A percentile compares a stretch with the other conserved stretches of the same genome.
Conservation (phyloP, 2,329 filamentous ascomycete genomes). For the Diaporthe batatas region DNA sequence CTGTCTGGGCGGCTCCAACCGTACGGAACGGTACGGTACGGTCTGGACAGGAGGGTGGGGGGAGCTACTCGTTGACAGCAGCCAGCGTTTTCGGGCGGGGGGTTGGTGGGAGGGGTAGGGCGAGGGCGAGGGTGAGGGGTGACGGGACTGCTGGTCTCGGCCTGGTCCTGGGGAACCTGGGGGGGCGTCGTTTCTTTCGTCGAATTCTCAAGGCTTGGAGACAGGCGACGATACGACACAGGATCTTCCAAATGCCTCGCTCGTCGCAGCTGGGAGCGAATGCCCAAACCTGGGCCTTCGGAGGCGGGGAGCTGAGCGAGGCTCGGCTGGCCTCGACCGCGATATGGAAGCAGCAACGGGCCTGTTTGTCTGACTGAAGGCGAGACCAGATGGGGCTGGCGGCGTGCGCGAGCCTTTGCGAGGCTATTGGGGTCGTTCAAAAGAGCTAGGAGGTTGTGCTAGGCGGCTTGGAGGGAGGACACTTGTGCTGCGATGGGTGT, state of each 20-base stretch:
- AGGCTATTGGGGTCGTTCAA: not conserved
- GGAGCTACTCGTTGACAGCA: conserved; percentile 13
- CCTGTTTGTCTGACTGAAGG: conserved; percentile 2
- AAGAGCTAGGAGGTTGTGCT: not conserved
- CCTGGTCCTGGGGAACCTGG: conserved; percentile 28
- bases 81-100: conserved; percentile 20
- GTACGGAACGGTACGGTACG: conserved; percentile 20
- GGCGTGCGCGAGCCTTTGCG: not conserved
- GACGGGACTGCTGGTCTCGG: not conserved
- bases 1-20: conserved; percentile 23
- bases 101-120: not conserved
- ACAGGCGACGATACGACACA: conserved; percentile 4
- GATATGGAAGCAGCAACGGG: not conserved
- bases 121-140: not conserved
- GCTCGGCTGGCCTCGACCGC: conserved; percentile 1
- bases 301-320: conserved; percentile 6
- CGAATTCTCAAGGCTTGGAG: not conserved
- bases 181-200: not conserved
- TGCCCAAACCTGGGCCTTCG: not conserved
- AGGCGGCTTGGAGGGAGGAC: not conserved
- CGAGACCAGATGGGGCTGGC: conserved; percentile 4
- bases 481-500: conserved; percentile 6
- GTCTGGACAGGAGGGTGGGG: not conserved
- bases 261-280: not conserved
- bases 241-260: not conserved